Percentiles rank a stretch among this genome's conserved stretches.
Conservation (phyloP, 208 protist species). For the Strigomonas galati region DNA sequence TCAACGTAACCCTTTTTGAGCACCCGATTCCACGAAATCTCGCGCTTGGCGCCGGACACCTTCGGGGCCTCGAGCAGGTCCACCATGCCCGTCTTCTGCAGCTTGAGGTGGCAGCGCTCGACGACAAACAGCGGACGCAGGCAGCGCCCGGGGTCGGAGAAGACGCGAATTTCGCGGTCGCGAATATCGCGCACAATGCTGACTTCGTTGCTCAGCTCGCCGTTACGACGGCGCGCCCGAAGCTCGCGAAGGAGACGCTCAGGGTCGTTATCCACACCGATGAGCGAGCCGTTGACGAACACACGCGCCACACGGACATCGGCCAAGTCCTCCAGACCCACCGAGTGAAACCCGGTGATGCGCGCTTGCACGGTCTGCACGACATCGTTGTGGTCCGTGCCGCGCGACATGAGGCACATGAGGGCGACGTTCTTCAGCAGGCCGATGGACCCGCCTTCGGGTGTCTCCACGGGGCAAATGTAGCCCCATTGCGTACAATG, state of each 20-base stretch:
- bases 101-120: slow-evolving; percentile 47
- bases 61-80: slow-evolving; percentile 56
- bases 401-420: slow-evolving; percentile 97
- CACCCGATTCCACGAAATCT: slow-evolving; percentile 66
- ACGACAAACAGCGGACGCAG: slow-evolving; percentile 76
- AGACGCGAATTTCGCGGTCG: slow-evolving; percentile 70
- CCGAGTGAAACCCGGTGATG: slow-evolving; percentile 67
- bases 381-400: slow-evolving; percentile 90
- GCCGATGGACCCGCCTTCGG: slow-evolving; percentile 98
- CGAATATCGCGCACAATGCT: slow-evolving; percentile 70
- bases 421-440: slow-evolving; percentile 99
- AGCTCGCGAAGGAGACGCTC: slow-evolving; percentile 67
- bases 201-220: slow-evolving; percentile 77
- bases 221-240: slow-evolving; percentile 67
- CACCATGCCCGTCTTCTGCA: slow-evolving; percentile 59
- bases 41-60: slow-evolving; percentile 75
- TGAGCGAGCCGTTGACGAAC: slow-evolving; percentile 78
- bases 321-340: slow-evolving; percentile 77
- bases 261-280: slow-evolving; percentile 81
- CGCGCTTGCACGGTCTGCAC: slow-evolving; percentile 66
- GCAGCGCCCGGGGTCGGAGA: slow-evolving; percentile 71
- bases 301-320: slow-evolving; percentile 59
- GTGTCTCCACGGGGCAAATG: slow-evolving; percentile 99
- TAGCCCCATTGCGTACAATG: slow-evolving; percentile 99
- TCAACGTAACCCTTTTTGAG: slow-evolving; percentile 71